Evolutionary conservation across 768 basidiomycete genomes (phyloP), one percentile per base, ranked within the genome.

Genomic region (Pulveroboletus ravenelii): DNA sequence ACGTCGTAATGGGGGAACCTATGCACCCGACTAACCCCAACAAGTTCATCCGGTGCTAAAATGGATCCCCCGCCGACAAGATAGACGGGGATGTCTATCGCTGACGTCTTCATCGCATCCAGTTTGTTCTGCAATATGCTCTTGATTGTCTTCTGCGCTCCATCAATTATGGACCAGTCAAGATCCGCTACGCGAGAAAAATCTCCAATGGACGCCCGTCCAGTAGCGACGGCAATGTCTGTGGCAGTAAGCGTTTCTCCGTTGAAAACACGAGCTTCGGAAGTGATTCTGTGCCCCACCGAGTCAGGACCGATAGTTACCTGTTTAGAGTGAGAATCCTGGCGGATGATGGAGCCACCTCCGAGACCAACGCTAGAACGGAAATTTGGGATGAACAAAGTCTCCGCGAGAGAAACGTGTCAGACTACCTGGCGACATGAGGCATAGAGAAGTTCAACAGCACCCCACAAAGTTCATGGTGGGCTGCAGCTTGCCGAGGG

Each of bases 21-120:
- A 47, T 78, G 70, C 15, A 82, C 72, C 46, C 70, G 71, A 45
- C 71, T 73, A 5, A 84, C 76, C 9, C 84, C 84, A 30, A 62
- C 66, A 0, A 86, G 71, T 10, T 65, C 45, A 9, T 72, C 64
- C 0, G 84, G 82, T 10, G 77, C 72, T 31, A 86, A 70, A 56
- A 85, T 78, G 0, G 80, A 78, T 5, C 84, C 84, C 14, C 84
- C 84, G 20, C 84, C 84, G 34, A 85, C 84, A 2, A 86, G 73
- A 27, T 83, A 73, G 10, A 84, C 72, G 23, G 81, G 76, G 39
- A 77, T 72, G 58, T 79, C 77, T 23, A 76, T 75, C 2, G 76
- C 74, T 30, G 74, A 77, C 5, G 82, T 85, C 71, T 86, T 86
- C 82, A 86, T 84, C 23, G 65, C 65, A 58, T 85, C 84, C 9